Base-by-base conservation (phyloP, 2,329 filamentous ascomycete species). In the Rutstroemia sp. region DNA sequence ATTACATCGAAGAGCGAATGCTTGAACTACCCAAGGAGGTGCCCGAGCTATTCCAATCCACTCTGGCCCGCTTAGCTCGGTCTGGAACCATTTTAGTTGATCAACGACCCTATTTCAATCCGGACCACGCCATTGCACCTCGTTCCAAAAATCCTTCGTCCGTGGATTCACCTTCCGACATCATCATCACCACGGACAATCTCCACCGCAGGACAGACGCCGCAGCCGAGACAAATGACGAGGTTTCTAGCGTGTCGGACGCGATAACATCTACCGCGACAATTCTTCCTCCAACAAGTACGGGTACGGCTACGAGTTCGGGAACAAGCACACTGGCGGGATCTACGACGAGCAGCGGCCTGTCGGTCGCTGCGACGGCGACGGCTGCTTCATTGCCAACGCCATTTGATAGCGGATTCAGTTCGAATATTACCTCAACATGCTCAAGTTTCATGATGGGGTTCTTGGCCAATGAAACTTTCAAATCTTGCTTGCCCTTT, bases 401-500 rank as follows among this genome's bases (percentile, higher is more conserved):
- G 10, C 79, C 86, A 2, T 89, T 90, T 66, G 87, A 91, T 64
- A 83, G 79, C 56, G 80, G 77, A 49, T 70, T 87, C 30, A 77
- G 79, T 7, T 77, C 77, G 60, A 86, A 87, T 63, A 87, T 88
- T 71, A 79, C 79, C 3, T 34, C 60, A 9, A 58, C 45, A 47
- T 71, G 69, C 42, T 54, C 62, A 25, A 50, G 54, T 5, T 71
- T 68, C 51, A 68, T 71, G 60, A 59, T 38, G 41, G 51, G 39
- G 21, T 68, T 70, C 60, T 64, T 70, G 37, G 42, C 54, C 14
- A 65, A 66, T 52, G 52, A 52, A 8, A 66, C 61, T 18, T 71
- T 71, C 58, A 63, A 66, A 52, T 25, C 79, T 52, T 97, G 92
- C 73, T 83, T 92, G 63, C 90, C 92, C 0, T 77, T 96, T 57